phyloP scores from a whole-genome alignment of 2,329 filamentous ascomycete genomes.

The Magnaporthiopsis incrustans region DNA sequence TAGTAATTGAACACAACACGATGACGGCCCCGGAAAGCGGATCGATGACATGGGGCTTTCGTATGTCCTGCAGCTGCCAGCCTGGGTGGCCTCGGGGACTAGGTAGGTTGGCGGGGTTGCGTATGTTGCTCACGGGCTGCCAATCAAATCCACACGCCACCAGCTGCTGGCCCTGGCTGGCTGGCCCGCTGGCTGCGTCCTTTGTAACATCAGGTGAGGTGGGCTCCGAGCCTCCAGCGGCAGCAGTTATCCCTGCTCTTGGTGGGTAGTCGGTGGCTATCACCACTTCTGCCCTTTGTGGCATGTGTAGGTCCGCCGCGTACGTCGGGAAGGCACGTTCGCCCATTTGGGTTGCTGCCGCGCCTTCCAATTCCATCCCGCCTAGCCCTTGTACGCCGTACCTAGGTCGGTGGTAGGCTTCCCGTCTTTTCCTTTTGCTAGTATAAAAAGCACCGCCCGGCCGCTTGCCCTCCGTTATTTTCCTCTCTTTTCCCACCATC shows the following conservation, averaged over 20 bases:
- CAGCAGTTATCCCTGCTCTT: neutral
- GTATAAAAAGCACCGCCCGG: neutral
- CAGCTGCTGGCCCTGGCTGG: neutral
- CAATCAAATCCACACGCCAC: neutral
- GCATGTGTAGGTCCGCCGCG: neutral
- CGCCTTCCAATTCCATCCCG: neutral
- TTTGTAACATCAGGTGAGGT: neutral
- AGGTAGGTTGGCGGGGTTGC: too few species aligned
- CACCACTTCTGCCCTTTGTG: conserved; percentile 1
- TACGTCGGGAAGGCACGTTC: neutral
- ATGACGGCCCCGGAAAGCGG: too few species aligned
- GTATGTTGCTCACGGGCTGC: neutral
- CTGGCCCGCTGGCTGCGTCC: too few species aligned
- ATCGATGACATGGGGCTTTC: neutral
- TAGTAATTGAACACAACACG: too few species aligned
- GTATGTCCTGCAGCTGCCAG: neutral
- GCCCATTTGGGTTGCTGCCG: neutral
- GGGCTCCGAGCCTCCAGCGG: neutral
- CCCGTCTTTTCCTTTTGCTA: neutral
- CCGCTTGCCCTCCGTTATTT: neutral
- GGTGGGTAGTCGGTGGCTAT: neutral
- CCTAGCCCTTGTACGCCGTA: too few species aligned
- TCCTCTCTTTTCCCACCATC: neutral
- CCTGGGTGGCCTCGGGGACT: neutral
- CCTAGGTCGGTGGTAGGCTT: too few species aligned